Conservation (phyloP, 768 basidiomycete species). For the Tubosaeta brunneosetosa region DNA sequence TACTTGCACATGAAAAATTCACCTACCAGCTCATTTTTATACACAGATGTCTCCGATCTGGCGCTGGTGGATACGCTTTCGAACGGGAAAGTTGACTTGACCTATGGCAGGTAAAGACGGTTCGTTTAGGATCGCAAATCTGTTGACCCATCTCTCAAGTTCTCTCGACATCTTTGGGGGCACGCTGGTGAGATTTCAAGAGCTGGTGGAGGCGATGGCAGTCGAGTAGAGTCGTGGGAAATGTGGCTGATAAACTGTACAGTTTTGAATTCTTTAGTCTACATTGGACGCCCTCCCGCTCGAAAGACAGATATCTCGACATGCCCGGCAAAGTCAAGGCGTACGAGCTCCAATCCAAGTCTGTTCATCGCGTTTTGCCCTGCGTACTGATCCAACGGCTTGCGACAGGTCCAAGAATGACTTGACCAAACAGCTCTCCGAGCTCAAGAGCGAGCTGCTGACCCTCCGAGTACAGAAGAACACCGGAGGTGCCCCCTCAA, state of each 20-base stretch:
- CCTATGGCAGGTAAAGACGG: conserved; percentile 33
- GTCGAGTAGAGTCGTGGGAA: conserved; percentile 31
- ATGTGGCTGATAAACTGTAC: conserved; percentile 42
- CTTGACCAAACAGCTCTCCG: conserved; percentile 87
- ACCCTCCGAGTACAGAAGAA: conserved; percentile 97
- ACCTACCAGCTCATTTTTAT: conserved; percentile 1
- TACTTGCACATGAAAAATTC: not conserved
- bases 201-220: conserved; percentile 39
- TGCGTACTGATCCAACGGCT: conserved; percentile 7
- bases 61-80: conserved; percentile 77
- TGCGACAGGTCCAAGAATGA: conserved; percentile 85
- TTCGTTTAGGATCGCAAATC: not conserved
- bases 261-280: conserved; percentile 20
- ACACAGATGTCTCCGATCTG: conserved; percentile 72
- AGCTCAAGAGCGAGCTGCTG: conserved; percentile 94
- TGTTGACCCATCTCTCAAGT: conserved; percentile 25
- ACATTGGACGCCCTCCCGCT: conserved; percentile 27
- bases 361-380: conserved; percentile 25
- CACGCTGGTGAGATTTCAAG: conserved; percentile 54
- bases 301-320: conserved; percentile 35
- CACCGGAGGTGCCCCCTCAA: conserved; percentile 90
- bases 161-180: conserved; percentile 73
- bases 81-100: conserved; percentile 59
- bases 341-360: conserved; percentile 96
- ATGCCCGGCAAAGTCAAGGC: conserved; percentile 95